These are phyloP conservation scores for Backusella morwellensis DNA, from an alignment of 192 early-diverging fungal genomes.

Conservation along the genomic window DNA sequence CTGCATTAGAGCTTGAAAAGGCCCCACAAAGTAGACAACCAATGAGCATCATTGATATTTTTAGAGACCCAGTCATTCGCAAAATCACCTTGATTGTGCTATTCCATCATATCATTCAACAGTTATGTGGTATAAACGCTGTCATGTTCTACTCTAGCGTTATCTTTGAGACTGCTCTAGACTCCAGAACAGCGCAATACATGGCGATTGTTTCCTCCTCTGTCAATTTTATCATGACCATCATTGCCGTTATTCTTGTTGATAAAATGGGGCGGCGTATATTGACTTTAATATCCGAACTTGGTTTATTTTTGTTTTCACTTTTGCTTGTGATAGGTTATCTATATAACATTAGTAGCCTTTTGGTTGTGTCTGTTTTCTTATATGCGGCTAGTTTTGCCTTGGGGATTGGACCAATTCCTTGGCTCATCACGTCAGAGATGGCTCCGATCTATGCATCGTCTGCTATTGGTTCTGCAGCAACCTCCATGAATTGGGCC, in stretches of 20 bases:
- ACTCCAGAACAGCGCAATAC: slow-evolving; percentile 19
- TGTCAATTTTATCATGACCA: slow-evolving; percentile 80
- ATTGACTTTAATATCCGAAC: slow-evolving; percentile 53
- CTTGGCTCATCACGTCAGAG: slow-evolving; percentile 57
- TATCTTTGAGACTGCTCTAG: slow-evolving; percentile 57
- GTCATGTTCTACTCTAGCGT: slow-evolving; percentile 74
- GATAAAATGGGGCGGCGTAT: slow-evolving; percentile 83
- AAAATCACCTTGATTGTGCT: slow-evolving; percentile 56
- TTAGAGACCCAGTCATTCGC: slow-evolving; percentile 28
- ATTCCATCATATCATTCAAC: slow-evolving; percentile 72
- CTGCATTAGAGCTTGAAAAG: neutral
- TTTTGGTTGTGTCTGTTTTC: slow-evolving; percentile 37
- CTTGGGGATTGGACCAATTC: slow-evolving; percentile 56
- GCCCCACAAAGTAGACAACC: neutral
- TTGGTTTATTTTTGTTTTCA: slow-evolving; percentile 60
- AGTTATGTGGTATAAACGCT: slow-evolving; percentile 84
- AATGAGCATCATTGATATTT: slow-evolving; percentile 31
- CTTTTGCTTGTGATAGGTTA: slow-evolving; percentile 41
- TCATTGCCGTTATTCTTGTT: slow-evolving; percentile 81
- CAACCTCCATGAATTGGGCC: slow-evolving; percentile 43
- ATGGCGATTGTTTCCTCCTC: slow-evolving; percentile 58
- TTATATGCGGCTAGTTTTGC: slow-evolving; percentile 55
- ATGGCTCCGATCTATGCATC: slow-evolving; percentile 51
- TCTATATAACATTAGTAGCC: neutral
- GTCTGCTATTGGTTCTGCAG: slow-evolving; percentile 43